Percentiles rank a stretch among this genome's conserved stretches.
Conservation (phyloP, 257 asterid species). For the Forsythia suspensa region DNA sequence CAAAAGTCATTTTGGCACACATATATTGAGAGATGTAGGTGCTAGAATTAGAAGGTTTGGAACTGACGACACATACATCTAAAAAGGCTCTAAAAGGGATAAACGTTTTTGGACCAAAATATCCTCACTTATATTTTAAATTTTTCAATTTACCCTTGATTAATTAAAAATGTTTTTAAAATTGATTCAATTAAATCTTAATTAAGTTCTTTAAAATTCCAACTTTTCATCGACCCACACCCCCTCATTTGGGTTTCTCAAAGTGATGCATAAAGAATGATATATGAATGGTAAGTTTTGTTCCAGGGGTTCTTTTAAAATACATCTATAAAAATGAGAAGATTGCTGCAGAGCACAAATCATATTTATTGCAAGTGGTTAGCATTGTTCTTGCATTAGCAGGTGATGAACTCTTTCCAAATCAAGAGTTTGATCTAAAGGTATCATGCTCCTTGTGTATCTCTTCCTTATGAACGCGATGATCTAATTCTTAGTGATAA, state of each 20-base stretch:
- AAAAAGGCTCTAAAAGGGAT: too few relatives aligned
- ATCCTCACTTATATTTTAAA: too few relatives aligned
- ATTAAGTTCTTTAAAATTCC: too few relatives aligned
- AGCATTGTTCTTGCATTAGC: conserved; percentile 94
- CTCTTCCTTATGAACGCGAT: conserved; percentile 86
- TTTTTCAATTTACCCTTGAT: too few relatives aligned
- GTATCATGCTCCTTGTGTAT: conserved; percentile 96
- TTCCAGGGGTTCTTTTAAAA: conserved; percentile 63
- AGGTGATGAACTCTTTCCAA: conserved; percentile 87
- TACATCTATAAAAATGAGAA: conserved; percentile 46
- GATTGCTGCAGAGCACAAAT: conserved; percentile 88
- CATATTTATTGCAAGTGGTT: conserved; percentile 83
- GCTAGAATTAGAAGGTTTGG: too few relatives aligned
- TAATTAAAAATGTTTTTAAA: too few relatives aligned
- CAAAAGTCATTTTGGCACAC: too few relatives aligned
- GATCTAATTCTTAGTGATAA: conserved; percentile 91
- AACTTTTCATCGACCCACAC: too few relatives aligned
- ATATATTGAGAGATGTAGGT: too few relatives aligned
- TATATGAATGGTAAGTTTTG: conserved; percentile 67
- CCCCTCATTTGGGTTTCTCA: conserved; percentile 9
- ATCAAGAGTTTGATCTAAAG: conserved; percentile 91
- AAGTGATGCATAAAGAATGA: conserved; percentile 37
- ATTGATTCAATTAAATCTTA: too few relatives aligned
- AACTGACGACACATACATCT: too few relatives aligned
- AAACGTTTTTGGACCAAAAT: too few relatives aligned